Conservation (phyloP, 1,284 basidiomycete species). For the Irpex sp. region DNA sequence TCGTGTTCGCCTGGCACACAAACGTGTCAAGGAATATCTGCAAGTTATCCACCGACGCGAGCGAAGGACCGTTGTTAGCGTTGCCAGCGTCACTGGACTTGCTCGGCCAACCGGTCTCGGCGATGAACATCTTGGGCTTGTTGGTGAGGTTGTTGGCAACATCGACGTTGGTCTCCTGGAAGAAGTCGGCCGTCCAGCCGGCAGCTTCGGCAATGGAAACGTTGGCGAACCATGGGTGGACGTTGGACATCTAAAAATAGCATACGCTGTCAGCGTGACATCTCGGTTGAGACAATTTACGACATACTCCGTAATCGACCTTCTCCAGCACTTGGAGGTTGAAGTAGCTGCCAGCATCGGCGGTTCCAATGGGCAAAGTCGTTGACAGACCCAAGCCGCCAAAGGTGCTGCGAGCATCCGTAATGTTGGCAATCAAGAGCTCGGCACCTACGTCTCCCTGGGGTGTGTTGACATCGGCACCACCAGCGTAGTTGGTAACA, state of each 20-base stretch:
- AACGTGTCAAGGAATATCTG: slow-evolving; percentile 81
- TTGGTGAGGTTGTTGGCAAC: slow-evolving; percentile 49
- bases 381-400: slow-evolving; percentile 48
- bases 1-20: slow-evolving; percentile 82
- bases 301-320: slow-evolving; percentile 73
- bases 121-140: slow-evolving; percentile 79
- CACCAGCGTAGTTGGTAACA: slow-evolving; percentile 40
- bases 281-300: neutral
- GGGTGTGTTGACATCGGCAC: slow-evolving; percentile 45
- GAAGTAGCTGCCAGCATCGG: slow-evolving; percentile 89
- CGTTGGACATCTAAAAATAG: slow-evolving; percentile 50
- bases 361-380: slow-evolving; percentile 76
- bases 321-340: slow-evolving; percentile 64
- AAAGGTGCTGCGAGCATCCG: slow-evolving; percentile 59
- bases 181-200: slow-evolving; percentile 60
- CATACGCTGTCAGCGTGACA: neutral
- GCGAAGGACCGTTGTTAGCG: slow-evolving; percentile 60
- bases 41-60: slow-evolving; percentile 66
- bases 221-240: slow-evolving; percentile 86
- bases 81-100: slow-evolving; percentile 58
- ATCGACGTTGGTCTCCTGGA: slow-evolving; percentile 53
- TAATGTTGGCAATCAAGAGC: slow-evolving; percentile 62
- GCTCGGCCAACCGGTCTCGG: slow-evolving; percentile 94
- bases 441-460: slow-evolving; percentile 52
- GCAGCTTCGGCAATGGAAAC: slow-evolving; percentile 69